A percentile compares a stretch with the other conserved stretches of the same genome.
Conservation (phyloP, 2,329 filamentous ascomycete genomes). For the Plectosphaerella sp. region DNA sequence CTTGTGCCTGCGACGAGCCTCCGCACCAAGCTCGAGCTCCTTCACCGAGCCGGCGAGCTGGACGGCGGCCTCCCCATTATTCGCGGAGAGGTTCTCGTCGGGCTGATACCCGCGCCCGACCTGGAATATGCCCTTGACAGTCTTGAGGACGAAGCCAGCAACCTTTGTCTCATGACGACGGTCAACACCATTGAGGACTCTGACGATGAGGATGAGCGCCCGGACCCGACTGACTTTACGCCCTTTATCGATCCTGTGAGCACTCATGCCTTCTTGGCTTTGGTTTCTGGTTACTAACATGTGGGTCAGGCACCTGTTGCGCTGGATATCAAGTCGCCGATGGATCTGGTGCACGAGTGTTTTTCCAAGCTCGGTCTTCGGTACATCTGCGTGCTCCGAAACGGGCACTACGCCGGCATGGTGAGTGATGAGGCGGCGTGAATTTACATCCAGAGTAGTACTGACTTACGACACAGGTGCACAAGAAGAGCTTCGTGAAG, state of each 20-base stretch:
- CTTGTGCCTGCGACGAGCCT: conserved; percentile 73
- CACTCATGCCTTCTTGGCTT: conserved; percentile 4
- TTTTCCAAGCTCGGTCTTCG: conserved; percentile 91
- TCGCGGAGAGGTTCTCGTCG: conserved; percentile 73
- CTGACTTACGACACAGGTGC: conserved; percentile 47
- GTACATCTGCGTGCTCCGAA: conserved; percentile 83
- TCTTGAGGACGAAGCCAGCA: conserved; percentile 68
- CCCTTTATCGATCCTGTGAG: conserved; percentile 81
- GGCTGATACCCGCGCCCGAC: conserved; percentile 89
- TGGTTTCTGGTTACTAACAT: background rate
- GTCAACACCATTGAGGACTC: conserved; percentile 56
- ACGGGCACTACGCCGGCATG: conserved; percentile 84
- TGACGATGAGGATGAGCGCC: conserved; percentile 48
- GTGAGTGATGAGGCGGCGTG: conserved; percentile 43
- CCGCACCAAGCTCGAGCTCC: conserved; percentile 72
- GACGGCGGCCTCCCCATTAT: conserved; percentile 90
- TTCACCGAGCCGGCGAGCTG: conserved; percentile 83
- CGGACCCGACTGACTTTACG: conserved; percentile 79
- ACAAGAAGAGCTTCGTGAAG: conserved; percentile 96
- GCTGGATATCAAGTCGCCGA: conserved; percentile 81
- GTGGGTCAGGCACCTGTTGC: conserved; percentile 67
- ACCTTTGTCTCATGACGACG: conserved; percentile 77
- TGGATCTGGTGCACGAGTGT: conserved; percentile 94
- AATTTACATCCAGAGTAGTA: background rate
- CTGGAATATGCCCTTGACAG: conserved; percentile 89